phyloP scores from a whole-genome alignment of 2,329 filamentous ascomycete species.

The Beauveria sp. region DNA sequence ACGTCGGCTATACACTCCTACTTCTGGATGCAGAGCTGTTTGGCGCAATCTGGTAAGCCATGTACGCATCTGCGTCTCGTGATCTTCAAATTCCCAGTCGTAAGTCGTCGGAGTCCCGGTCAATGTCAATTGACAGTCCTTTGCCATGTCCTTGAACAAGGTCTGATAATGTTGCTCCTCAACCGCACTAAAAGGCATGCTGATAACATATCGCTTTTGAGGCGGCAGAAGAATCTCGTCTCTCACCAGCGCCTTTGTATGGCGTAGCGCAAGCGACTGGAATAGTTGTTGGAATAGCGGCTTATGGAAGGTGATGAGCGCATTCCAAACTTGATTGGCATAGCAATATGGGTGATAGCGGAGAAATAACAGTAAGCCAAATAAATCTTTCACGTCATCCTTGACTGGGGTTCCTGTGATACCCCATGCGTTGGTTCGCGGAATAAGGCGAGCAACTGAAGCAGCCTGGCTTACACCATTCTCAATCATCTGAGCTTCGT shows the following conservation, averaged over 20 bases:
- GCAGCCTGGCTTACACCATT: constrained; percentile 80
- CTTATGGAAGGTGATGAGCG: constrained; percentile 54
- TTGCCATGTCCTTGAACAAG: constrained; percentile 68
- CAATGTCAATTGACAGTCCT: constrained; percentile 56
- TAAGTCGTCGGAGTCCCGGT: constrained; percentile 54
- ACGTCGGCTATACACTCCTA: constrained; percentile 59
- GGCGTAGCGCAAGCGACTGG: constrained; percentile 64
- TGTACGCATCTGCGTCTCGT: constrained; percentile 63
- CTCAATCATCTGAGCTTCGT: constrained; percentile 89
- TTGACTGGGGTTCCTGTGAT: constrained; percentile 83
- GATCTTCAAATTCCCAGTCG: constrained; percentile 59
- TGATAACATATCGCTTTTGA: constrained; percentile 82
- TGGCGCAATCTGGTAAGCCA: constrained; percentile 76
- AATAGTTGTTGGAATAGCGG: constrained; percentile 63
- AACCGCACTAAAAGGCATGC: constrained; percentile 79
- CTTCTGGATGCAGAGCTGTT: constrained; percentile 77
- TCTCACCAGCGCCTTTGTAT: constrained; percentile 76
- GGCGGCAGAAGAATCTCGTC: constrained; percentile 71
- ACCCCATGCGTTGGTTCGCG: constrained; percentile 82
- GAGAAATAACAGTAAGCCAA: constrained; percentile 75
- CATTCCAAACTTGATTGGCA: constrained; percentile 57
- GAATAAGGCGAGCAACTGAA: constrained; percentile 68
- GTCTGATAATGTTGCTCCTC: constrained; percentile 84
- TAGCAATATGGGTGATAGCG: constrained; percentile 68
- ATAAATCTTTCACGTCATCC: constrained; percentile 68